Conservation (phyloP, 2,329 filamentous ascomycete genomes). For the Aspergillus novofumigatus region DNA sequence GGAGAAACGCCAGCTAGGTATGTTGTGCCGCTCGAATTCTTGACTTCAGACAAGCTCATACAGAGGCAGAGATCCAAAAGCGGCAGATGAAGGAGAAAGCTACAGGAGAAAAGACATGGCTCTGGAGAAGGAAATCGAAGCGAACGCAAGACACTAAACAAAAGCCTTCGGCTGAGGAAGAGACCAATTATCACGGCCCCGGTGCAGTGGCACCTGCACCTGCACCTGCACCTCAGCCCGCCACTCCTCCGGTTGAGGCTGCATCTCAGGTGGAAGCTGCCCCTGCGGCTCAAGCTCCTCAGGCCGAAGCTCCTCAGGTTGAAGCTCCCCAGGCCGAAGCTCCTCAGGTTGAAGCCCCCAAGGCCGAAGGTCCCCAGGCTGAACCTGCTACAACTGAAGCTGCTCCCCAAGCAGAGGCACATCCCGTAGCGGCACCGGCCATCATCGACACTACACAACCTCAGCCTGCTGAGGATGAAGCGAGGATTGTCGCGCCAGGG, state of each 20-base stretch:
- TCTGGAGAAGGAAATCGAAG: conserved; percentile 27
- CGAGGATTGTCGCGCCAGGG: conserved; percentile 1
- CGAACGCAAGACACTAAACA: conserved; percentile 13
- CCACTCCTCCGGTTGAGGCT: neutral
- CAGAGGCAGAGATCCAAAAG: conserved; percentile 13
- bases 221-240: neutral
- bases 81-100: conserved; percentile 16
- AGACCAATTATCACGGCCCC: neutral
- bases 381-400: neutral
- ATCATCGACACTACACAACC: conserved; percentile 3
- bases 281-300: neutral
- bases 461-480: conserved; percentile 2
- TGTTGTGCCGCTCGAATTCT: conserved; percentile 4
- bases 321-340: neutral
- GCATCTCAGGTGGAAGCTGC: conserved; percentile 2
- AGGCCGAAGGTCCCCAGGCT: neutral
- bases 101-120: conserved; percentile 20
- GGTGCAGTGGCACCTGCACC: neutral
- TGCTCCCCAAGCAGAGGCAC: neutral
- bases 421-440: neutral
- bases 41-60: conserved; percentile 2
- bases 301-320: neutral
- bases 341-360: neutral
- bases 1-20: conserved; percentile 27
- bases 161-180: neutral